These are phyloP conservation scores for Chrysanthemum lavandulifolium DNA, from an alignment of 129 eudicot species.

Conservation along the genomic window DNA sequence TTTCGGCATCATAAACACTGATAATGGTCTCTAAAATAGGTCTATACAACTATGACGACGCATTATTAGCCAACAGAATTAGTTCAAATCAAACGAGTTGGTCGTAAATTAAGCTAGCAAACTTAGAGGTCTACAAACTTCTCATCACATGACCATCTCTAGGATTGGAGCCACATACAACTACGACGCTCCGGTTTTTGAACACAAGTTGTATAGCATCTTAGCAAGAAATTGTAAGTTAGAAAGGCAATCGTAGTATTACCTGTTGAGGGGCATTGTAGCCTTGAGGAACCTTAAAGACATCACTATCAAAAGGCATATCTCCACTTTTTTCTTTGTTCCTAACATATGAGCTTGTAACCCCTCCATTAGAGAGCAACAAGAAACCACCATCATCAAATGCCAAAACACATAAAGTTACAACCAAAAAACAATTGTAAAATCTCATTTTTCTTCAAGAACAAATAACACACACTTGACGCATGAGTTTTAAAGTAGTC, in stretches of 20 bases:
- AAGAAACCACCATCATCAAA: not conserved
- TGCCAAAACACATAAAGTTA: not conserved
- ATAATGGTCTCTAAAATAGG: not conserved
- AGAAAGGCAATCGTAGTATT: not conserved
- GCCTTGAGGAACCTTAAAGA: conserved; percentile 70
- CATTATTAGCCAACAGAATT: not conserved
- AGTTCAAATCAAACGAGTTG: not conserved
- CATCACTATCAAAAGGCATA: conserved; percentile 82
- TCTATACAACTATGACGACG: not conserved
- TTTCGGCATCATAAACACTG: not conserved
- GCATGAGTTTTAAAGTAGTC: not conserved
- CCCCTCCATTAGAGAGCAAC: conserved; percentile 38
- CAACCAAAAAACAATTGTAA: not conserved
- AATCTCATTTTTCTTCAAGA: not conserved
- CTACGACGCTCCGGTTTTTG: no score
- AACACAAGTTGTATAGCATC: not conserved
- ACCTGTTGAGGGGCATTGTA: conserved; percentile 98
- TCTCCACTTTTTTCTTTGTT: conserved; percentile 44
- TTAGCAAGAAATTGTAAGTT: not conserved
- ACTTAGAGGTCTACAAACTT: no score
- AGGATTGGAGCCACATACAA: no score
- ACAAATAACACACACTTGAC: not conserved
- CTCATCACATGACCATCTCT: no score
- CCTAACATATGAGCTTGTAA: conserved; percentile 68
- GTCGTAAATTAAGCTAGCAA: not conserved